phyloP scores from a whole-genome alignment of 1,139 yeast species.

The Sugiyamaella japonica region DNA sequence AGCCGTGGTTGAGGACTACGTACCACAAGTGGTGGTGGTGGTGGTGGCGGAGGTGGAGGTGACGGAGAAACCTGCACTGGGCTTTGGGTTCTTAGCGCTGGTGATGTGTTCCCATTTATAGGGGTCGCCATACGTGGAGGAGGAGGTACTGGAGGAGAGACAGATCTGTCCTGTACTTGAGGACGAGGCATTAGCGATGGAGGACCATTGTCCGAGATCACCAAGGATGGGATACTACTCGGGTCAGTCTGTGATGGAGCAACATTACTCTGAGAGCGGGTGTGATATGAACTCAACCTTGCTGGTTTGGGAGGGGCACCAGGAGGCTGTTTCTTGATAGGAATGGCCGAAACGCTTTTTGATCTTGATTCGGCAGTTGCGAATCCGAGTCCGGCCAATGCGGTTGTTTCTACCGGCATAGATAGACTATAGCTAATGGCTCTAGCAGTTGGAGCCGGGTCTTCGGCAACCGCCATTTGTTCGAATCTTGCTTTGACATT shows the following conservation, averaged over 20 bases:
- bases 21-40: conserved; percentile 15
- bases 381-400: background rate
- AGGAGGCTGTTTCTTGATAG: conserved; percentile 18
- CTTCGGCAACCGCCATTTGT: conserved; percentile 26
- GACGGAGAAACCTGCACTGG: conserved; percentile 4
- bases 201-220: background rate
- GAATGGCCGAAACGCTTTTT: conserved; percentile 2
- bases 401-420: conserved; percentile 1
- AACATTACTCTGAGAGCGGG: conserved; percentile 5
- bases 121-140: conserved; percentile 23
- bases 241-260: conserved; percentile 1
- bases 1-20: conserved; percentile 2
- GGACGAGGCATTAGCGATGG: conserved; percentile 15
- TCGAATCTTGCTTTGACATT: conserved; percentile 34
- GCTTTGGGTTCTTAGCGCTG: background rate
- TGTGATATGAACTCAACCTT: conserved; percentile 13
- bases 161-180: conserved; percentile 1
- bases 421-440: conserved; percentile 10
- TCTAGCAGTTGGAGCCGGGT: background rate
- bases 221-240: background rate
- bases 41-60: conserved; percentile 18
- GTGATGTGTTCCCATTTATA: conserved; percentile 12
- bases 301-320: conserved; percentile 25
- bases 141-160: conserved; percentile 23
- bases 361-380: conserved; percentile 11